Percentiles rank a stretch among this genome's conserved stretches.
These are phyloP conservation scores for rapeseed (Brassica napus) DNA, from an alignment of 345 rosid genomes.

Conservation along the genomic window Da-Ae NC_063434.1:29546501-29547000, in stretches of 20 bases:
- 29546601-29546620: too few relatives aligned
- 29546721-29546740: background rate
- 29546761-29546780: background rate
- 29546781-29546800: conserved; percentile 9
- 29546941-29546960: conserved; percentile 2
- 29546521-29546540: too few relatives aligned
- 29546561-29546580: too few relatives aligned
- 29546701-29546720: conserved; percentile 48
- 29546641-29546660: conserved; percentile 44
- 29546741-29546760: background rate
- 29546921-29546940: conserved; percentile 17
- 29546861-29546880: conserved; percentile 24
- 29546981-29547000: conserved; percentile 2
- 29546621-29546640: conserved; percentile 25
- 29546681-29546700: conserved; percentile 50
- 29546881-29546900: background rate
- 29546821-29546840: conserved; percentile 21
- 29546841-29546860: background rate
- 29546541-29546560: too few relatives aligned
- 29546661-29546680: conserved; percentile 53
- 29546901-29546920: background rate
- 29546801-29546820: conserved; percentile 31
- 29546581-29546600: too few relatives aligned
- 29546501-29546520: too few relatives aligned
- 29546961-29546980: conserved; percentile 15